Conservation (phyloP, 345 rosid species). For the Nephelium lappaceum region DNA sequence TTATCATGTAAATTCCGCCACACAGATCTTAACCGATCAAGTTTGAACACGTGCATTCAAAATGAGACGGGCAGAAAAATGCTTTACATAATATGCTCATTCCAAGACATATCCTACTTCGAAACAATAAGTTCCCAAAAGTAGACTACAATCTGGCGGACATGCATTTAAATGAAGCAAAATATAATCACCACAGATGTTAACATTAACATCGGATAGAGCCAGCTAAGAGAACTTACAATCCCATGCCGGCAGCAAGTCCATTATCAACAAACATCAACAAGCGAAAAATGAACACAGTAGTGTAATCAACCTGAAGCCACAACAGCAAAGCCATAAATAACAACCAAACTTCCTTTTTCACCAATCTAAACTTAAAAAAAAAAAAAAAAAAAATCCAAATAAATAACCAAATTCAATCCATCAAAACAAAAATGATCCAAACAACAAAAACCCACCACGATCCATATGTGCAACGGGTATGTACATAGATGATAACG, state of each 20-base stretch:
- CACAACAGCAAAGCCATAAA: conserved; percentile 15
- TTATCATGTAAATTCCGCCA: conserved; percentile 9
- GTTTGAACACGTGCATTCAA: not conserved
- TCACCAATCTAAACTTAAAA: not conserved
- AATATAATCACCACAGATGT: not conserved
- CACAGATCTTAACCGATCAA: not conserved
- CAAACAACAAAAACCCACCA: conserved; percentile 56
- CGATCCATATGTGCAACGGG: conserved; percentile 98
- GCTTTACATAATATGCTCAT: not conserved
- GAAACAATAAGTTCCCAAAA: not conserved
- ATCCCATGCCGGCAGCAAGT: conserved; percentile 96
- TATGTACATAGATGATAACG: conserved; percentile 69
- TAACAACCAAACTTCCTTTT: conserved; percentile 5
- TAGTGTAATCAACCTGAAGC: conserved; percentile 86
- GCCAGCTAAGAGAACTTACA: conserved; percentile 55
- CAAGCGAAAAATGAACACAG: conserved; percentile 87
- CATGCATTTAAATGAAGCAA: not conserved
- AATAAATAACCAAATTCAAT: not conserved
- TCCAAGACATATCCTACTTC: not conserved
- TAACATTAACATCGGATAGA: not conserved
- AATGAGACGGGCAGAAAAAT: not conserved
- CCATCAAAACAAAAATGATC: not conserved
- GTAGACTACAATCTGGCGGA: not conserved
- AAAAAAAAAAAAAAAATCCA: too few species aligned
- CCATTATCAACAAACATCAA: conserved; percentile 97